These are phyloP conservation scores for sorghum (Sorghum bicolor) DNA, from an alignment of 176 grass and related monocot species.

Conservation along the genomic window Sorghum_bicolor_NCBIv3 NC_012874.2:5715001-5715500, in stretches of 20 bases:
- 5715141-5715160: conserved; percentile 85
- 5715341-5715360: conserved; percentile 44
- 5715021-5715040: conserved; percentile 68
- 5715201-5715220: conserved; percentile 23
- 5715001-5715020: conserved; percentile 72
- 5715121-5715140: conserved; percentile 79
- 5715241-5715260: conserved; percentile 55
- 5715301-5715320: conserved; percentile 79
- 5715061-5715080: conserved; percentile 66
- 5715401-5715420: conserved; percentile 42
- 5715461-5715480: conserved; percentile 54
- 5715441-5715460: conserved; percentile 25
- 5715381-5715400: conserved; percentile 56
- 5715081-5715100: conserved; percentile 61
- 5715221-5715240: conserved; percentile 19
- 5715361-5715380: conserved; percentile 58
- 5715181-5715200: conserved; percentile 47
- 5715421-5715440: conserved; percentile 43
- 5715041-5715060: conserved; percentile 70
- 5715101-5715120: conserved; percentile 84
- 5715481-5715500: conserved; percentile 49
- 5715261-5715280: conserved; percentile 61
- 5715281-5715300: conserved; percentile 63
- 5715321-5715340: conserved; percentile 38
- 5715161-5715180: conserved; percentile 64